Evolutionary conservation across 2,329 filamentous ascomycete species (phyloP).

Genomic region (Botrytis elliptica): DNA sequence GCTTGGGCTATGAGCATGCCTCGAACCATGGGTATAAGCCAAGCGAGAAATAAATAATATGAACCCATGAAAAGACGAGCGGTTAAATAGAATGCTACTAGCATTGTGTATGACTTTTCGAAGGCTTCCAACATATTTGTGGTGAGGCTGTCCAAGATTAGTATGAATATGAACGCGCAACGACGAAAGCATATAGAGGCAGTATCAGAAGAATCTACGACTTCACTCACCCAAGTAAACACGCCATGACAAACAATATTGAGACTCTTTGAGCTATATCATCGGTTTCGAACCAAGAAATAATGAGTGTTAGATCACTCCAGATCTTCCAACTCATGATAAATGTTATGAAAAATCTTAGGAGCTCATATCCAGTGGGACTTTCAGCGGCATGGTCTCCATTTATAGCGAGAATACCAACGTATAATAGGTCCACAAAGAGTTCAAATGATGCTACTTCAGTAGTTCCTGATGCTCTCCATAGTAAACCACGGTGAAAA

Average conservation of each 20-base stretch:
- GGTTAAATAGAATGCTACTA: slow-evolving; percentile 61
- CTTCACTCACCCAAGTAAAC: slow-evolving; percentile 53
- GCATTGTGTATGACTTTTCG: slow-evolving; percentile 54
- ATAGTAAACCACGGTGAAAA: slow-evolving; percentile 63
- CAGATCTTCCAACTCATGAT: slow-evolving; percentile 61
- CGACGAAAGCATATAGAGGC: background rate
- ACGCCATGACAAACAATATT: slow-evolving; percentile 61
- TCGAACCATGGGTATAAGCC: slow-evolving; percentile 56
- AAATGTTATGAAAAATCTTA: slow-evolving; percentile 61
- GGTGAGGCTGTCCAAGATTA: slow-evolving; percentile 47
- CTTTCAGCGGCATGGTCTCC: slow-evolving; percentile 60
- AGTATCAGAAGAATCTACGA: background rate
- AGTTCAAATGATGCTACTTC: slow-evolving; percentile 64
- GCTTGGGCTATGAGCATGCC: slow-evolving; percentile 53
- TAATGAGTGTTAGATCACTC: slow-evolving; percentile 55
- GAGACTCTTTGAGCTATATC: slow-evolving; percentile 58
- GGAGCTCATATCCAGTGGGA: slow-evolving; percentile 53
- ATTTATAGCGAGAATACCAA: slow-evolving; percentile 58
- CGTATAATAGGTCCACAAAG: slow-evolving; percentile 62
- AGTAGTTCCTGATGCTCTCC: slow-evolving; percentile 57
- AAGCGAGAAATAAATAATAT: slow-evolving; percentile 49
- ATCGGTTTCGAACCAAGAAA: slow-evolving; percentile 61
- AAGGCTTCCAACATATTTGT: slow-evolving; percentile 61
- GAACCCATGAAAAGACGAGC: slow-evolving; percentile 53
- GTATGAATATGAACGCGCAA: background rate